Percentiles rank a stretch among this genome's conserved stretches.
Conservation (phyloP, 805 yeast species). For the Yamadazyma takamatsuzukensis region DNA sequence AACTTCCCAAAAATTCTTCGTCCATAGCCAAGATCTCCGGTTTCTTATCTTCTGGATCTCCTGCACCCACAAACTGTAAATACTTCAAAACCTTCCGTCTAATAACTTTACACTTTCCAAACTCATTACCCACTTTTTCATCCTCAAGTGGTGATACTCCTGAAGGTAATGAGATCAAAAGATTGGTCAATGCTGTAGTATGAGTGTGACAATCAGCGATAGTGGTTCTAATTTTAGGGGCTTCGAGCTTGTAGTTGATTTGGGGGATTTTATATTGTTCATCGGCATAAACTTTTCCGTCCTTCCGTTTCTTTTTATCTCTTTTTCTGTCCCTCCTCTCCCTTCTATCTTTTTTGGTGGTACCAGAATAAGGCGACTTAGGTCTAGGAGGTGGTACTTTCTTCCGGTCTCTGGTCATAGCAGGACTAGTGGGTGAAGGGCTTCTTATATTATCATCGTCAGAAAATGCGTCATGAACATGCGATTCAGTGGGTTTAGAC, state of each 20-base stretch:
- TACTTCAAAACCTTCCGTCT: constrained; percentile 79
- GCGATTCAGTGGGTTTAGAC: constrained; percentile 1
- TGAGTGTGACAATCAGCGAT: constrained; percentile 75
- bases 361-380: constrained; percentile 17
- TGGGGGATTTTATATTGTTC: constrained; percentile 59
- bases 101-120: constrained; percentile 69
- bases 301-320: constrained; percentile 13
- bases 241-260: constrained; percentile 65
- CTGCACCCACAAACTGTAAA: constrained; percentile 71
- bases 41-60: constrained; percentile 27
- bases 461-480: constrained; percentile 8
- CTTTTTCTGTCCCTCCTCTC: too few relatives aligned
- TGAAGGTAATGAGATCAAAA: constrained; percentile 32
- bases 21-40: constrained; percentile 34
- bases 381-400: constrained; percentile 25
- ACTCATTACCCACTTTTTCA: constrained; percentile 54
- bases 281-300: constrained; percentile 35
- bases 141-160: constrained; percentile 63
- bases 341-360: constrained; percentile 5
- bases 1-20: constrained; percentile 84
- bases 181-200: constrained; percentile 65
- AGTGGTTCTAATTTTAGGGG: constrained; percentile 63
- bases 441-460: constrained; percentile 9
- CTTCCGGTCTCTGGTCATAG: constrained; percentile 7
- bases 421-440: constrained; percentile 13